phyloP scores from a whole-genome alignment of 306 rosid species.

The Fragaria iinumae region DNA sequence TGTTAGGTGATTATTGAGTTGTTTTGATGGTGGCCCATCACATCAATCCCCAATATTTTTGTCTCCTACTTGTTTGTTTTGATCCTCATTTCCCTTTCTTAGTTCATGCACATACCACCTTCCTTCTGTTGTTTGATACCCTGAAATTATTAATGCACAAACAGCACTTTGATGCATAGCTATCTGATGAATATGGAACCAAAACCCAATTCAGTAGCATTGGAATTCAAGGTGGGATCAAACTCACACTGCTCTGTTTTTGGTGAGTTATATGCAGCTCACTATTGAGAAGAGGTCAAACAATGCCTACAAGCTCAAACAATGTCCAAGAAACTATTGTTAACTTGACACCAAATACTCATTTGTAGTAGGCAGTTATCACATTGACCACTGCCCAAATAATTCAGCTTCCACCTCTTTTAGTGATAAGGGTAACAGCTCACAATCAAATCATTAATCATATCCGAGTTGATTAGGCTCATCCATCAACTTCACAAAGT shows the following conservation, averaged over 20 bases:
- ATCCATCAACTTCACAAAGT: background rate
- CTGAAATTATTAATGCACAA: constrained; percentile 2
- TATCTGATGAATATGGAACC: background rate
- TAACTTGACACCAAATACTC: background rate
- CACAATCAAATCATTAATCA: background rate
- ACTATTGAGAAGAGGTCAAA: background rate
- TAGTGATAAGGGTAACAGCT: constrained; percentile 4
- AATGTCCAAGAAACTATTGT: background rate
- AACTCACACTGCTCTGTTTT: background rate
- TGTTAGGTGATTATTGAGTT: constrained; percentile 16
- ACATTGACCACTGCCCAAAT: background rate
- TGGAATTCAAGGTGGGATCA: background rate
- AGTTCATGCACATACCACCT: background rate
- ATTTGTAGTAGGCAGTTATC: background rate
- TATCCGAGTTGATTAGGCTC: background rate
- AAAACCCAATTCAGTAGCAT: background rate
- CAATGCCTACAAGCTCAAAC: background rate
- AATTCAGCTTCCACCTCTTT: background rate
- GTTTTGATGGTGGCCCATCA: background rate
- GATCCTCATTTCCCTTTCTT: background rate
- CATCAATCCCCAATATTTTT: background rate
- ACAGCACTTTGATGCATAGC: background rate
- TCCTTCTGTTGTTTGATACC: constrained; percentile 7
- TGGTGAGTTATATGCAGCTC: background rate
- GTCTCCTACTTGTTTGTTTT: background rate